These are phyloP conservation scores for Daldinia vernicosa DNA, from an alignment of 495 filamentous ascomycete species.

Conservation along the genomic window DNA sequence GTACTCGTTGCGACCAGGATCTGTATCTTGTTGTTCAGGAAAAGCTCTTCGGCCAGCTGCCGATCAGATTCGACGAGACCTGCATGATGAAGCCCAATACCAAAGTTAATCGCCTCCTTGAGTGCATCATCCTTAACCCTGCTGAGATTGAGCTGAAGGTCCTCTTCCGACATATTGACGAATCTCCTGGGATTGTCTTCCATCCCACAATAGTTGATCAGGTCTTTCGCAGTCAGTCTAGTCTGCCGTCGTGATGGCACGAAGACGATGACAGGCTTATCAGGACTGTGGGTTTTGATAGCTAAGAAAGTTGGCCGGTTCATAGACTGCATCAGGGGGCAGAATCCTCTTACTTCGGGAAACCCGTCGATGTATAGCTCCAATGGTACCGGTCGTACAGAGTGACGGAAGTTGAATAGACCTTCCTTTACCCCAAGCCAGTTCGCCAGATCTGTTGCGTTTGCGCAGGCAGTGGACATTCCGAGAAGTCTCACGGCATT, in stretches of 20 bases:
- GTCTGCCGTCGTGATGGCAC: slow-evolving; percentile 96
- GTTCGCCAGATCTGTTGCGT: slow-evolving; percentile 91
- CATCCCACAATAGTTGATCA: slow-evolving; percentile 98
- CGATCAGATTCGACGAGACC: slow-evolving; percentile 95
- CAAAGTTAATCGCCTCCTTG: slow-evolving; percentile 90
- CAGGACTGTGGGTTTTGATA: slow-evolving; percentile 93
- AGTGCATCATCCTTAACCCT: slow-evolving; percentile 92
- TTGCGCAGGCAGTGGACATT: slow-evolving; percentile 98
- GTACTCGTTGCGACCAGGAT: slow-evolving; percentile 97
- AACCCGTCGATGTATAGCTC: slow-evolving; percentile 98
- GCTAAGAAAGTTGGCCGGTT: slow-evolving; percentile 96
- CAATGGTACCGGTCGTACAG: slow-evolving; percentile 94
- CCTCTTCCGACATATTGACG: slow-evolving; percentile 91
- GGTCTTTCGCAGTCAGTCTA: slow-evolving; percentile 89
- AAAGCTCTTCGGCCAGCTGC: slow-evolving; percentile 89
- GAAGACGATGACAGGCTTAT: slow-evolving; percentile 98
- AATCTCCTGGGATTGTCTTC: slow-evolving; percentile 97
- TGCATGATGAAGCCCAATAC: slow-evolving; percentile 96
- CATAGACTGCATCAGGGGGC: slow-evolving; percentile 98
- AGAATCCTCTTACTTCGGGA: slow-evolving; percentile 93
- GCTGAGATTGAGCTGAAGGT: slow-evolving; percentile 81
- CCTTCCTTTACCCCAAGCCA: slow-evolving; percentile 99
- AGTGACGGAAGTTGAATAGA: slow-evolving; percentile 96
- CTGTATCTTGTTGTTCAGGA: slow-evolving; percentile 97
- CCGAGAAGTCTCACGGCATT: slow-evolving; percentile 88